phyloP scores from a whole-genome alignment of 2,329 filamentous ascomycete genomes.

The Penicillium verrucosum region DNA sequence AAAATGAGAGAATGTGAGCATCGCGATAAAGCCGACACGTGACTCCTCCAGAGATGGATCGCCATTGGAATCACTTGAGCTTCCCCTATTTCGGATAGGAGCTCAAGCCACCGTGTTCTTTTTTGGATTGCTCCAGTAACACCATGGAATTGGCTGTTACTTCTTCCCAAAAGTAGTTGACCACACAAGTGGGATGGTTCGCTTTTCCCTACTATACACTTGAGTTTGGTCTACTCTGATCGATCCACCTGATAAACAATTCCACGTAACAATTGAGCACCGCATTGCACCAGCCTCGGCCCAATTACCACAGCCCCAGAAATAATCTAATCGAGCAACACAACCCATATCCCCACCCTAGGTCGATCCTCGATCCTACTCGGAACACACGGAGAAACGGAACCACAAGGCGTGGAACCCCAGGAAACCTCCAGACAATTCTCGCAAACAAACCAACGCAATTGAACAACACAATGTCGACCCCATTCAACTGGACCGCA shows the following conservation, averaged over 20 bases:
- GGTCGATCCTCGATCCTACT: background rate
- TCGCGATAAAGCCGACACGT: conserved; percentile 8
- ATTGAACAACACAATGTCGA: conserved; percentile 14
- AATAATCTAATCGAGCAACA: background rate
- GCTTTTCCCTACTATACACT: conserved; percentile 17
- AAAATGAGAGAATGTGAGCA: background rate
- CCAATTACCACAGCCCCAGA: background rate
- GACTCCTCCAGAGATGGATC: conserved; percentile 12
- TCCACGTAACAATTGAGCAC: background rate
- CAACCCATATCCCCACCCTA: background rate
- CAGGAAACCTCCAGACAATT: background rate
- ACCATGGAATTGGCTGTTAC: background rate
- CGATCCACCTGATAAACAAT: conserved; percentile 9
- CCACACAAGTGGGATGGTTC: conserved; percentile 9
- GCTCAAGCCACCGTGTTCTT: conserved; percentile 27
- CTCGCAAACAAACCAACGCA: background rate
- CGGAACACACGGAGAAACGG: background rate
- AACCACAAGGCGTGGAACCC: background rate
- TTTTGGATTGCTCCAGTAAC: conserved; percentile 1
- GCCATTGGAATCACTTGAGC: conserved; percentile 12
- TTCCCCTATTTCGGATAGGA: conserved; percentile 19
- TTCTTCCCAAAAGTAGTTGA: background rate
- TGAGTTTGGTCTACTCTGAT: conserved; percentile 9
- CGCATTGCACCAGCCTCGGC: background rate
- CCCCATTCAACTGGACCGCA: conserved; percentile 26